Evolutionary conservation across 352 stramenopile genomes (phyloP), one percentile per base, ranked within the genome.

Genomic region (Phytophthora agathidicida): DNA sequence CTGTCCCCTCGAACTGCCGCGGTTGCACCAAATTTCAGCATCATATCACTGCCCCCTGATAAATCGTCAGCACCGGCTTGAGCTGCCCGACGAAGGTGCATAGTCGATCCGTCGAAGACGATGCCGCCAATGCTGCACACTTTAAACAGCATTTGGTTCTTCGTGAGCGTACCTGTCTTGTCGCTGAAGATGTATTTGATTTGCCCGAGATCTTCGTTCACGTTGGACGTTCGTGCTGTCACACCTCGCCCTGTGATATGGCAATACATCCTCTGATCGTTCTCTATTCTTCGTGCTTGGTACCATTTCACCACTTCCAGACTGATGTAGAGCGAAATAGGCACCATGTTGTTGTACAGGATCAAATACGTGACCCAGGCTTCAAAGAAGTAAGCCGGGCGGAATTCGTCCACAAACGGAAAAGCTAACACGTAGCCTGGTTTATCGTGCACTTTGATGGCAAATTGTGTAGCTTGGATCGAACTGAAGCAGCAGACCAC

Each of bases 151-250:
- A 99, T 99, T 48, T 99, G 89, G 63, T 99, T 99, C 47, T 97
- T 96, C 2, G 98, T 99, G 14, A 99, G 71, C 3, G 98, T 99
- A 7, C 98, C 98, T 1, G 97, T 99, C 69, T 99, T 99, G 68
- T 99, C 98, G 14, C 85, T 98, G 72, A 99, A 99, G 10, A 99
- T 95, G 72, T 99, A 99, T 57, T 98, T 94, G 60, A 99, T 98
- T 77, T 98, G 92, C 0, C 97, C 98, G 2, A 98, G 72, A 46
- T 98, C 92, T 76, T 97, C 95, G 32, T 97, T 98, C 39, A 99
- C 89, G 44, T 98, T 96, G 13, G 91, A 97, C 0, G 89, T 98
- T 0, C 96, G 86, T 4, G 89, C 95, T n/a, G 88, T 89, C 0
- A 96, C 89, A 0, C 80, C 77, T 7, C 73, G 68, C 0, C 75